phyloP scores from a whole-genome alignment of 2,329 filamentous ascomycete genomes.

The Pestalotiopsis sp. region DNA sequence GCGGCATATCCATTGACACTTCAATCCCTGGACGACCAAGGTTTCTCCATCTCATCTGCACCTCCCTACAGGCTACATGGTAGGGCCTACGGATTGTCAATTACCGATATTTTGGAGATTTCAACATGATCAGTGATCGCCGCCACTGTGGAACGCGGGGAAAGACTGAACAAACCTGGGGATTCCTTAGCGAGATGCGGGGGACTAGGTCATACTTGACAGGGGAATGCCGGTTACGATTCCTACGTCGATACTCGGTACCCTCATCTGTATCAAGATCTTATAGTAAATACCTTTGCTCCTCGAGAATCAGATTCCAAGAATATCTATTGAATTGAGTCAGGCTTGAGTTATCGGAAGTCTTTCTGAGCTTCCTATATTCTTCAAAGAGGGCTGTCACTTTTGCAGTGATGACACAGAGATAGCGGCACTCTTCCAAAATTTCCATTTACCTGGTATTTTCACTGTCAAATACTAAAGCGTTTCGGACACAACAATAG shows the following conservation, averaged over 20 bases:
- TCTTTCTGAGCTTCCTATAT: too few species aligned
- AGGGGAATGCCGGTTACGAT: not conserved
- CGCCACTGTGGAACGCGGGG: not conserved
- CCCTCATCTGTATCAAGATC: not conserved
- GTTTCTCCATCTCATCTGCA: not conserved
- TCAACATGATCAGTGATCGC: not conserved
- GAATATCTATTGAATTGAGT: too few species aligned
- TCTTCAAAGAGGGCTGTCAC: too few species aligned
- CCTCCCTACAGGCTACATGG: not conserved
- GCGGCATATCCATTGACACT: not conserved
- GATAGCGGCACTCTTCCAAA: too few species aligned
- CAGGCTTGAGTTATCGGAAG: too few species aligned
- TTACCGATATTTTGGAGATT: constrained; percentile 3
- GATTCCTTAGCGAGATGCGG: constrained; percentile 6
- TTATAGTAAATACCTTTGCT: not conserved
- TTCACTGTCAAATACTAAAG: too few species aligned
- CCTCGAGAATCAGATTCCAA: not conserved
- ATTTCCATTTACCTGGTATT: too few species aligned
- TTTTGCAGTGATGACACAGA: too few species aligned
- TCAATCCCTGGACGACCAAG: not conserved
- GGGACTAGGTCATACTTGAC: not conserved
- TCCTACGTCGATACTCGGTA: not conserved
- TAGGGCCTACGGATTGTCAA: not conserved
- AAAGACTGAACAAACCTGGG: not conserved
- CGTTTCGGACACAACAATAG: too few species aligned